Percentiles rank a stretch among this genome's conserved stretches.
These are phyloP conservation scores for Nidula microcarpa DNA, from an alignment of 768 basidiomycete genomes.

Conservation along the genomic window DNA sequence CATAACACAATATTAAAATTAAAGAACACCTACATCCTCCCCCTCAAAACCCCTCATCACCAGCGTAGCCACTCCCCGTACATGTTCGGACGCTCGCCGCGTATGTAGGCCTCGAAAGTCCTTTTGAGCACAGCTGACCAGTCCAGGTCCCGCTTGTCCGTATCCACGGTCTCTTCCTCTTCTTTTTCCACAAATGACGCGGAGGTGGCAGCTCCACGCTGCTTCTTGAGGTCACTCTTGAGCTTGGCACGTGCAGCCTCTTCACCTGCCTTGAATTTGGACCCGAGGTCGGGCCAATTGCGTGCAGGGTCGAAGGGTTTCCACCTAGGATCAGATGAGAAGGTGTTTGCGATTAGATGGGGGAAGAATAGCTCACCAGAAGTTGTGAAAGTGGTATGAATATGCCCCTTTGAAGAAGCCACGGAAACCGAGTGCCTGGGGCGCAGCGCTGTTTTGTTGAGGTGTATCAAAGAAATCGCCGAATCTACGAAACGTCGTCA, in stretches of 20 bases:
- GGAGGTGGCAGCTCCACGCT: conserved; percentile 8
- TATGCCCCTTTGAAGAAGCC: conserved; percentile 93
- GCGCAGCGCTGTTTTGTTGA: conserved; percentile 63
- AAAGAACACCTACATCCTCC: neutral
- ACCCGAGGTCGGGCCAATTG: conserved; percentile 89
- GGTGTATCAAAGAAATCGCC: conserved; percentile 82
- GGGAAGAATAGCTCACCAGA: conserved; percentile 53
- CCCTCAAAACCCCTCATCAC: conserved; percentile 10
- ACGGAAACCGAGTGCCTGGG: conserved; percentile 80
- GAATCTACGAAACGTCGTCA: conserved; percentile 46
- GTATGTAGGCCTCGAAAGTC: conserved; percentile 88
- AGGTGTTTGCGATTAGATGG: neutral
- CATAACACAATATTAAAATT: neutral
- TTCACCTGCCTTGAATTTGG: conserved; percentile 74
- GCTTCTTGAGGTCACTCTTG: conserved; percentile 21
- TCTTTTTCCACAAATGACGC: conserved; percentile 1
- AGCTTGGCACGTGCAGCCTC: conserved; percentile 49
- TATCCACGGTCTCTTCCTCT: conserved; percentile 24
- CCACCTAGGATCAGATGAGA: conserved; percentile 60
- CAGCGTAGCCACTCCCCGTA: conserved; percentile 74
- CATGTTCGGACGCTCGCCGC: conserved; percentile 89
- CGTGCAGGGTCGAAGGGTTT: conserved; percentile 84
- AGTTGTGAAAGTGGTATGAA: conserved; percentile 94
- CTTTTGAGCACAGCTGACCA: conserved; percentile 91
- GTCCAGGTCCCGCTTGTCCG: conserved; percentile 74